These are phyloP conservation scores for Fusarium verticillioides DNA, from an alignment of 2,329 filamentous ascomycete genomes.

Conservation along the genomic window DNA sequence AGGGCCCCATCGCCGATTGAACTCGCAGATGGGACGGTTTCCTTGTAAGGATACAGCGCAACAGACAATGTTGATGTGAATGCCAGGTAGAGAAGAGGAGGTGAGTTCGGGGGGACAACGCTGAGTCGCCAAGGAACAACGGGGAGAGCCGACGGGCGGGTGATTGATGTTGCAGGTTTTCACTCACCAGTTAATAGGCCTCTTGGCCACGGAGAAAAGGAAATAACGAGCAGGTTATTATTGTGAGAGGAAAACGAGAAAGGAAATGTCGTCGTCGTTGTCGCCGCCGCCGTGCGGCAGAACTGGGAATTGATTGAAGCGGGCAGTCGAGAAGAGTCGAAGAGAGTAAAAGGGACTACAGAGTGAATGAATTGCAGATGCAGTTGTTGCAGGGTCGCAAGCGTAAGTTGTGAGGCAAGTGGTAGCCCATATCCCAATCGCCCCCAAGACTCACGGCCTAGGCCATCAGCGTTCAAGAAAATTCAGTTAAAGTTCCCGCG, in stretches of 20 bases:
- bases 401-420: conserved; percentile 49
- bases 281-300: conserved; percentile 33
- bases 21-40: neutral
- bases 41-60: neutral
- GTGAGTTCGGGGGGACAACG: conserved; percentile 10
- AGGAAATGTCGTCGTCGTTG: conserved; percentile 4
- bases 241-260: neutral
- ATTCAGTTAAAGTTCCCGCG: conserved; percentile 14
- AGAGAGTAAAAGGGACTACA: conserved; percentile 37
- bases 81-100: conserved; percentile 2
- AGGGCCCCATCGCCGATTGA: conserved; percentile 16
- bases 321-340: conserved; percentile 34
- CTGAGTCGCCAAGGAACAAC: conserved; percentile 6
- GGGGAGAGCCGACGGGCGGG: conserved; percentile 3
- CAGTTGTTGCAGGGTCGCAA: conserved; percentile 44
- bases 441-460: conserved; percentile 48
- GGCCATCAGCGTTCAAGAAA: conserved; percentile 48
- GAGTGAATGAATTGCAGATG: conserved; percentile 36
- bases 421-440: conserved; percentile 55
- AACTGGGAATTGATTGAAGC: conserved; percentile 21
- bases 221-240: conserved; percentile 16
- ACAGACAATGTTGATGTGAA: neutral
- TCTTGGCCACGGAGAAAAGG: conserved; percentile 24
- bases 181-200: conserved; percentile 37
- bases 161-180: conserved; percentile 2